Percentiles rank a stretch among this genome's conserved stretches.
Conservation (phyloP, 78 protist genomes). For the Polysphondylium violaceum region DNA sequence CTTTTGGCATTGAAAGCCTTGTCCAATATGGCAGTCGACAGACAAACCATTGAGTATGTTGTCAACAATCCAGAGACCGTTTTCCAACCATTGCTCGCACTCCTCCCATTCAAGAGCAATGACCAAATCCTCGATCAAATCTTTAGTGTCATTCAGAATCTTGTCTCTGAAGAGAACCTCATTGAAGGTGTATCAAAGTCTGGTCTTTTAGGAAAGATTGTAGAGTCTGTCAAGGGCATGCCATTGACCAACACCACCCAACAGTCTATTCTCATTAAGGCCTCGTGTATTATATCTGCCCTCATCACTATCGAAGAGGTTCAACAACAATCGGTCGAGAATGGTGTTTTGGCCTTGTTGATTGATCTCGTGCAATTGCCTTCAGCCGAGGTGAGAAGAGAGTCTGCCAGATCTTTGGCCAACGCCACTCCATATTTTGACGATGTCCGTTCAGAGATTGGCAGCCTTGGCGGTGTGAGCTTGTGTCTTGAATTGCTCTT, state of each 20-base stretch:
- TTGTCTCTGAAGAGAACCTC: slow-evolving; percentile 70
- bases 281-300: slow-evolving; percentile 59
- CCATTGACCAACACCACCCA: slow-evolving; percentile 58
- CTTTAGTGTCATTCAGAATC: slow-evolving; percentile 35
- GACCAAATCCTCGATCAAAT: slow-evolving; percentile 56
- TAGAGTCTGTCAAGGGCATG: slow-evolving; percentile 51
- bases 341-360: slow-evolving; percentile 35
- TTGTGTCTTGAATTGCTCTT: slow-evolving; percentile 21
- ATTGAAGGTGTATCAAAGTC: slow-evolving; percentile 27
- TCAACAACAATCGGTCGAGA: slow-evolving; percentile 54
- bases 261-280: slow-evolving; percentile 31
- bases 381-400: slow-evolving; percentile 44
- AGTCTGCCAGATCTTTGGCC: slow-evolving; percentile 59
- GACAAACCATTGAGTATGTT: slow-evolving; percentile 76
- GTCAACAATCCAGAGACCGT: slow-evolving; percentile 10
- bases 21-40: slow-evolving; percentile 74
- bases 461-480: slow-evolving; percentile 69
- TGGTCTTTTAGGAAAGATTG: slow-evolving; percentile 21
- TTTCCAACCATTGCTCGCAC: slow-evolving; percentile 7
- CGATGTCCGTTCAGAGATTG: slow-evolving; percentile 75
- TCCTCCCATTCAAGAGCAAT: slow-evolving; percentile 14
- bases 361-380: slow-evolving; percentile 29
- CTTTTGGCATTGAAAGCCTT: slow-evolving; percentile 46
- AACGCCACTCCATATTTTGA: slow-evolving; percentile 78
- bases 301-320: slow-evolving; percentile 64